Evolutionary conservation across 2,329 filamentous ascomycete species (phyloP), one percentile per base, ranked within the genome.

Genomic region (Aspergillus sp.): DNA sequence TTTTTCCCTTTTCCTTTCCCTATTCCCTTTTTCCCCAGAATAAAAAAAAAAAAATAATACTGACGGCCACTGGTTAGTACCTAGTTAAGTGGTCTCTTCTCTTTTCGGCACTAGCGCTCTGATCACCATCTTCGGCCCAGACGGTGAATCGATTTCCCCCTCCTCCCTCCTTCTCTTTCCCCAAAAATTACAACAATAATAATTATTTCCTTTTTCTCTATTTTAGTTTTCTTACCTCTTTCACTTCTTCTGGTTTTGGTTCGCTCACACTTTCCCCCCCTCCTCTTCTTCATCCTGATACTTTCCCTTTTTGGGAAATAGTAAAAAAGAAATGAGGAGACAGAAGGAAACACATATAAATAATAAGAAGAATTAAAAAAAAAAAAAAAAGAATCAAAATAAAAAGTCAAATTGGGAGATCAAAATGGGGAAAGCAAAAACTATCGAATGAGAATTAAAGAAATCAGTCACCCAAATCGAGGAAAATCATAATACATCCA

Each of bases 41-140:
- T 4, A 11, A 30, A 54, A 11, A 11, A 30, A 54, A 25, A 15
- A 36, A 13, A n/a, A 17, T 50, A 27, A 10, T 23, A 23, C 25
- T n/a, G 41, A 44, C 21, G 41, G 17, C 10, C 17, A 21, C 17
- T 44, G 27, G 17, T 23, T 10, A 15, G 27, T 30, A 19, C 38
- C 25, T 5, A 21, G 21, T 48, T 11, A 41, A 56, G 36, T 47
- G 27, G 39, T 32, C 42, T 23, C 47, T 51, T 42, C 47, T 50
- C 47, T 41, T 51, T 36, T 47, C 36, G 8, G 25, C 57, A 51
- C 62, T 60, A 64, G 62, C 54, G 60, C 44, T 58, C 60, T 60
- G 62, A 64, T 64, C 62, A 56, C 54, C 62, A 55, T 55, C 59
- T 21, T 30, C 48, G 42, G 41, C 56, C 49, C 48, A 44, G 25